Conservation (phyloP, 2,329 filamentous ascomycete genomes). For the Epichloe gansuensis region DNA sequence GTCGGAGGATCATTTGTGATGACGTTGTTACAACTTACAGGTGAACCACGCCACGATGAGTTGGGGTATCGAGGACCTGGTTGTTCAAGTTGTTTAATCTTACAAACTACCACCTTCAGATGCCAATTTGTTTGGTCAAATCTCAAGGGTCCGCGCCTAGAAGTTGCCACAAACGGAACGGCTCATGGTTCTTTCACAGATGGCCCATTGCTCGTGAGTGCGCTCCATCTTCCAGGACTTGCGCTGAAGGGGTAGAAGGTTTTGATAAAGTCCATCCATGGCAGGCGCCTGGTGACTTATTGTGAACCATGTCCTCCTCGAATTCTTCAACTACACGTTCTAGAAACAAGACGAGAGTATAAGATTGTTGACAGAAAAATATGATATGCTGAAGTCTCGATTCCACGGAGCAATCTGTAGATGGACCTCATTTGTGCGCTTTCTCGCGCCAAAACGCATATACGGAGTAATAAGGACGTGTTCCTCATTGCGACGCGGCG, state of each 20-base stretch:
- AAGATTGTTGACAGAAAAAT: slow-evolving; percentile 1
- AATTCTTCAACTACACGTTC: slow-evolving; percentile 13
- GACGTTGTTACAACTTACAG: too few relatives aligned
- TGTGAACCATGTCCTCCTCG: slow-evolving; percentile 11
- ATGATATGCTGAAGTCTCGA: slow-evolving; percentile 8
- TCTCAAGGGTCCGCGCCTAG: slow-evolving; percentile 14
- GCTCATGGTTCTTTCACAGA: slow-evolving; percentile 22
- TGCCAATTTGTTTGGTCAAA: slow-evolving; percentile 11
- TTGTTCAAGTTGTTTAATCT: too few relatives aligned
- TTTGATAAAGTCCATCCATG: slow-evolving; percentile 9
- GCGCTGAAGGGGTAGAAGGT: slow-evolving; percentile 2
- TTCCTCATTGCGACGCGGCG: not conserved
- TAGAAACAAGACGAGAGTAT: slow-evolving; percentile 5
- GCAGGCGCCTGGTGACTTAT: slow-evolving; percentile 9
- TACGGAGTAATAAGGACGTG: too few relatives aligned
- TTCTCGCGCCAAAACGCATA: too few relatives aligned
- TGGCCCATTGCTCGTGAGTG: slow-evolving; percentile 15
- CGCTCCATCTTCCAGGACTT: slow-evolving; percentile 11
- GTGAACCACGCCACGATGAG: too few relatives aligned
- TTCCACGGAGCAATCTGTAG: slow-evolving; percentile 10
- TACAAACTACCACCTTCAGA: too few relatives aligned
- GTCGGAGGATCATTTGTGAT: too few relatives aligned
- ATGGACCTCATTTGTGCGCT: not conserved
- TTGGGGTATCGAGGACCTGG: too few relatives aligned
- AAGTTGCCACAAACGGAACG: slow-evolving; percentile 15